These are phyloP conservation scores for Acer yangbiense DNA, from an alignment of 345 rosid species.

Conservation along the genomic window DNA sequence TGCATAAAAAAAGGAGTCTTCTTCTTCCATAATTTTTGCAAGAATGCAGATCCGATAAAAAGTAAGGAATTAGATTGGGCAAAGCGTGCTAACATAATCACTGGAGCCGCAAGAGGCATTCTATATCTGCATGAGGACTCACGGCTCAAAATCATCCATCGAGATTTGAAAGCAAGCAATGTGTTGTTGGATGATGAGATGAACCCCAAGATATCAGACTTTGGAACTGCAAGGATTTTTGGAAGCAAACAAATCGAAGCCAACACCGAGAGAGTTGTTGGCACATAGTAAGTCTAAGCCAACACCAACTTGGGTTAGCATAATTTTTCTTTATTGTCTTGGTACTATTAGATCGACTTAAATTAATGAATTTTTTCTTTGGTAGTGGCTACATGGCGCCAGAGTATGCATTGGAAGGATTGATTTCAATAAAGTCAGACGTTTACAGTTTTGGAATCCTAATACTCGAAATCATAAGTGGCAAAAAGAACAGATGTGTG, in stretches of 20 bases:
- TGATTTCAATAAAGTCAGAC: constrained; percentile 50
- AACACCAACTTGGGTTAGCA: too few relatives aligned
- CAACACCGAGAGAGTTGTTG: constrained; percentile 51
- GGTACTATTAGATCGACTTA: too few relatives aligned
- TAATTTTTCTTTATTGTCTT: too few relatives aligned
- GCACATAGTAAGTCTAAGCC: constrained; percentile 45
- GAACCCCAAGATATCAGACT: constrained; percentile 60
- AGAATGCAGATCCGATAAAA: constrained; percentile 36
- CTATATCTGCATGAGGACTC: constrained; percentile 59
- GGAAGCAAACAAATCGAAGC: constrained; percentile 49
- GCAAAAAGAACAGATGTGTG: constrained; percentile 41
- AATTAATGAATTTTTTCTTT: too few relatives aligned
- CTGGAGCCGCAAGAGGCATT: constrained; percentile 50
- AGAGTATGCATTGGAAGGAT: constrained; percentile 49
- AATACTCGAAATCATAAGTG: constrained; percentile 44
- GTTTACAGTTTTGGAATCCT: constrained; percentile 53
- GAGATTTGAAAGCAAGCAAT: constrained; percentile 54
- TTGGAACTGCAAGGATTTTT: constrained; percentile 59
- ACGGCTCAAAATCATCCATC: constrained; percentile 50
- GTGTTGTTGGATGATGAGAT: constrained; percentile 49
- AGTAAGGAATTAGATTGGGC: constrained; percentile 40
- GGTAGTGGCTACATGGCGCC: constrained; percentile 63
- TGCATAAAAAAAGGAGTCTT: not conserved
- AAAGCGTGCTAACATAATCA: constrained; percentile 39
- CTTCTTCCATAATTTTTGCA: not conserved